Base-by-base conservation (phyloP, 2,329 filamentous ascomycete genomes). In the Trichoderma polysporum region DNA sequence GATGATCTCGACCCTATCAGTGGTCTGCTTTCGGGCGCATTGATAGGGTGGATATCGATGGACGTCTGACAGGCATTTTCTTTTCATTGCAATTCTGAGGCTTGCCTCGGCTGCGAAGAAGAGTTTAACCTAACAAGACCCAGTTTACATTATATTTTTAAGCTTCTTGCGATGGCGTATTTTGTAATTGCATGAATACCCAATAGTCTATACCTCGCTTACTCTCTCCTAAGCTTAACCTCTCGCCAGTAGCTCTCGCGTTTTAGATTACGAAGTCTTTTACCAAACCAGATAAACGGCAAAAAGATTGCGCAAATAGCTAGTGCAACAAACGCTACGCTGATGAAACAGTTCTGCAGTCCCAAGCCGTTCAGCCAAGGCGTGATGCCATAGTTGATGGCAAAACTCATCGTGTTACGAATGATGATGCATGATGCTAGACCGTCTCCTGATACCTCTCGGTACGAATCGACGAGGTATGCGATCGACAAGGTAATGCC, bases 1-100 rank as follows among this genome's bases (percentile, higher is more conserved):
- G 91, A 95, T 95, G 93, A 96, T 95, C 92, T 95, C 91, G 85
- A 89, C 91, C 91, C 90, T 82, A 84, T 79, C 78, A 76, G 82
- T 88, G 82, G 85, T 90, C 86, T 86, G 88, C 88, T 88, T 89
- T 93, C 83, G 91, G 91, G 89, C 90, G 86, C 86, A 83, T 81
- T 83, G 82, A 81, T 83, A 83, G 90, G 91, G 90, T 91, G 91
- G 91, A 90, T 87, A 86, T 86, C 84, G 91, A 91, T 85, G 90
- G 90, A 91, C 87, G 91, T 94, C 92, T 95, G 92, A 94, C 91
- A 92, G 91, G 85, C 79, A 71, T 66, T 76, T 84, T 83, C 82
- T 86, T 87, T 87, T 86, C 83, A 80, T 85, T 86, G 75, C 79
- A 76, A 17, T 73, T 77, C 13, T 74, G 71, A 80, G 78, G 83